These are phyloP conservation scores for Glebionis coronaria DNA, from an alignment of 129 eudicot species.

Conservation along the genomic window DNA sequence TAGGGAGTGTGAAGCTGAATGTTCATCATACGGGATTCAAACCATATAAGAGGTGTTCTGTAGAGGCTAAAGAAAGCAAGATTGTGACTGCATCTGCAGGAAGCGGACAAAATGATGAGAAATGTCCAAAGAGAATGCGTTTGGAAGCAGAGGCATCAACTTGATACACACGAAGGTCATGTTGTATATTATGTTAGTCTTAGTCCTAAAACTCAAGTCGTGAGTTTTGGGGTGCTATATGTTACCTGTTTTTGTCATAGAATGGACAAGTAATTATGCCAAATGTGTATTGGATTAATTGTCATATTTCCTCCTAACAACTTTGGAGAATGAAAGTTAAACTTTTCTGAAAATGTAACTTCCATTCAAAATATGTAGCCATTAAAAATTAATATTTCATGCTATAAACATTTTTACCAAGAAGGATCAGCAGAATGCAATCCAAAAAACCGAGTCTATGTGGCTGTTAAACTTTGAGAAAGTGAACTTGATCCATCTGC, in stretches of 20 bases:
- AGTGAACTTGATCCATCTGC: too few relatives aligned
- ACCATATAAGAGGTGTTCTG: slow-evolving; percentile 89
- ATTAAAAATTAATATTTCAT: too few relatives aligned
- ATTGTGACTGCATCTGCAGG: slow-evolving; percentile 22
- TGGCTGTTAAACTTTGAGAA: too few relatives aligned
- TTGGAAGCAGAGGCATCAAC: slow-evolving; percentile 59
- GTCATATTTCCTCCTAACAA: slow-evolving; percentile 23
- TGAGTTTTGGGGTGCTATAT: slow-evolving; percentile 30
- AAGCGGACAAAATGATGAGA: slow-evolving; percentile 48
- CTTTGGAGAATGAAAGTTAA: slow-evolving; percentile 19
- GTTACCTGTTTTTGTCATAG: slow-evolving; percentile 26
- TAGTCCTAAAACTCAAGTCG: slow-evolving; percentile 37
- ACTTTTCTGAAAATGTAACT: slow-evolving; percentile 19
- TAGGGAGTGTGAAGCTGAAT: slow-evolving; percentile 48
- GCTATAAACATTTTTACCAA: too few relatives aligned
- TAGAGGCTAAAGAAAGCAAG: slow-evolving; percentile 72
- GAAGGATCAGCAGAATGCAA: too few relatives aligned
- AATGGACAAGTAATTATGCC: slow-evolving; percentile 16
- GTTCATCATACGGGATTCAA: slow-evolving; percentile 72
- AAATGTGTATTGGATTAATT: slow-evolving; percentile 28
- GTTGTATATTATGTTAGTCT: slow-evolving; percentile 33
- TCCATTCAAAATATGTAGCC: too few relatives aligned
- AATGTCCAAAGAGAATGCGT: slow-evolving; percentile 74
- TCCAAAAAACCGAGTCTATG: too few relatives aligned
- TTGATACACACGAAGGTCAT: slow-evolving; percentile 29